Base-by-base conservation (phyloP, 192 early-diverging fungal genomes). In the Coemansia sp. region DNA sequence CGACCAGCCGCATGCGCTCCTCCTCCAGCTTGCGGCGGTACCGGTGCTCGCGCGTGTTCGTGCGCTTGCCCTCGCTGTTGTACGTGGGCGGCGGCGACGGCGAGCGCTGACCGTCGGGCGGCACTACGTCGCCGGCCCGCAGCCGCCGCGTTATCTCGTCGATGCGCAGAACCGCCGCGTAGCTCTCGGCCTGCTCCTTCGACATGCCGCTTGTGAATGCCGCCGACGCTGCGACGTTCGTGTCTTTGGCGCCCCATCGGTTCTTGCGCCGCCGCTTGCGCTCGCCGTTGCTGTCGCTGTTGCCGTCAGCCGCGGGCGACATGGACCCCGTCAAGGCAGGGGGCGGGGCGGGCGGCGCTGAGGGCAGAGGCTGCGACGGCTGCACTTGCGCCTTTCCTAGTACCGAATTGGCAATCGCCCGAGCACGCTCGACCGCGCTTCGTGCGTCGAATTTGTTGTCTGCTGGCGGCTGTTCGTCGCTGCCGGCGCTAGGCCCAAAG, bases 21-120 rank as follows among this genome's bases (percentile, higher is more conserved):
- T 97, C 92, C 66, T 98, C 97, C 18, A 95, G 77, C 60, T 89
- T 90, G 40, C 94, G 91, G 10, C 90, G 84, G 72, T 95, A 96
- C 42, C 95, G 86, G 52, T 86, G 83, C 62, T 98, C 97, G 61
- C 95, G 85, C 7, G 97, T 98, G 81, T 98, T 98, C 50, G 87
- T 88, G 76, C 97, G 93, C 67, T 94, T 93, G 46, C 97, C 97
- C 58, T 97, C 88, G 33, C 88, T 82, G 52, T 94, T 91, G 62
- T 98, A 98, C 18, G 83, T 76, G 16, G 97, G 97, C 65, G 91
- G 87, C 22, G 97, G 97, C 40, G 97, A 98, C n/a, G 88, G 88
- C n/a, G 97, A 98, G 71, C 96, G 71, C 60, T 82, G 76, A 2
- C 65, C 60, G 47, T 79, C 76, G 0, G 76, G 76, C 12, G 96